Base-by-base conservation (phyloP, 192 early-diverging fungal genomes). In the Spinellus fusiger region DNA sequence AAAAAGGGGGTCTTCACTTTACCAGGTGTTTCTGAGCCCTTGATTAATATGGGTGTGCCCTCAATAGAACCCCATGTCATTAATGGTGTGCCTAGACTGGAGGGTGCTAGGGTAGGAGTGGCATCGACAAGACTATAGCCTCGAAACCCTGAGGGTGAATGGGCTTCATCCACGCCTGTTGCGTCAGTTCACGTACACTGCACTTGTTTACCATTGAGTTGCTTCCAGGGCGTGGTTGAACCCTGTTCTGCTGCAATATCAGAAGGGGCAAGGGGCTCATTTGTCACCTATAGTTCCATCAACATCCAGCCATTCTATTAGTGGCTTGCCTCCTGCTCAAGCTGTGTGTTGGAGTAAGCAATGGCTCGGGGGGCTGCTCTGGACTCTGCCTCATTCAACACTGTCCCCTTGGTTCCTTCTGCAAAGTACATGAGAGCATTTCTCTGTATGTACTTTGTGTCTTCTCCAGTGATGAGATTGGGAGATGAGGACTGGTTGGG, bases 21-120 rank as follows among this genome's bases (percentile, higher is more conserved):
- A 49, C 73, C 73, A 28, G 76, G 76, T 47, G 76, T 75, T 40
- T 77, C 72, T 28, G 59, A 62, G n/a, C 76, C 76, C 18, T 66
- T 69, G 31, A 93, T 80, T 46, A 91, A 68, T 23, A 92, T 48
- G 1, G 91, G 91, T 5, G 87, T 90, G 12, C 85, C 86, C 47
- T 92, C 90, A 54, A 93, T 89, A 26, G 78, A 80, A 38, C 91
- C 90, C 90, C 90, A 93, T 18, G 92, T 93, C 86, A 93, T 87
- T 29, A 92, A 56, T 20, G 84, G 83, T 27, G 78, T 83, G 37
- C 86, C 86, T 28, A 93, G 59, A 52, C 82, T 65, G 8, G 83
- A 74, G 26, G 89, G 91, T 29, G 68, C 76, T 1, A 80, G 69
- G 2, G 80, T 64, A 0, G 91, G 91, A 18, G 91, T 90, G 7